A percentile compares a stretch with the other conserved stretches of the same genome.
Conservation (phyloP, 1,284 basidiomycete genomes). For the Ceratobasidium sp. region DNA sequence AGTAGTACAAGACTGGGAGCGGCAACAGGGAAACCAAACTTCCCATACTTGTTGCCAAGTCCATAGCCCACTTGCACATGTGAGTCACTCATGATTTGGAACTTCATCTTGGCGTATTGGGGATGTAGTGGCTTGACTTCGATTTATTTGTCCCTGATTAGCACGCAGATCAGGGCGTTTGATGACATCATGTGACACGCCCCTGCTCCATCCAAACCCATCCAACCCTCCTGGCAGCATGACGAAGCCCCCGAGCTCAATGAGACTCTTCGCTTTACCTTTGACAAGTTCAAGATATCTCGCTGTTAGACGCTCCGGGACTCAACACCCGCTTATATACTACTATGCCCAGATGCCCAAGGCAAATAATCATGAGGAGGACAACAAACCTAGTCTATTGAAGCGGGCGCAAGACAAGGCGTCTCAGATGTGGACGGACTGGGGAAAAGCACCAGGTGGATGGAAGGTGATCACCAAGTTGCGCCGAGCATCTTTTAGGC, state of each 20-base stretch:
- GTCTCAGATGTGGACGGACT: conserved; percentile 39
- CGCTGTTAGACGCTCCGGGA: conserved; percentile 10
- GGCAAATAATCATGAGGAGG: not conserved
- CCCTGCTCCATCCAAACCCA: not conserved
- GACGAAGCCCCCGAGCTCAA: conserved; percentile 24
- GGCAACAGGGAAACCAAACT: conserved; percentile 47
- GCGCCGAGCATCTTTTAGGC: conserved; percentile 33
- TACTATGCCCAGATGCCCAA: conserved; percentile 41
- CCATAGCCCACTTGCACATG: conserved; percentile 49
- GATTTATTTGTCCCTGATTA: not conserved
- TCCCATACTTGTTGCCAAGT: conserved; percentile 44
- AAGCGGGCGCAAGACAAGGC: conserved; percentile 34
- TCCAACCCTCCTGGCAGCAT: conserved; percentile 8
- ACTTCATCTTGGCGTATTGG: conserved; percentile 8
- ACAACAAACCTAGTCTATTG: conserved; percentile 21
- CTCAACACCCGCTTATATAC: conserved; percentile 40
- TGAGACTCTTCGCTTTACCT: conserved; percentile 41
- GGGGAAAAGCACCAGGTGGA: conserved; percentile 39
- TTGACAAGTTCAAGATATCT: conserved; percentile 28
- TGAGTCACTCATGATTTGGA: conserved; percentile 49
- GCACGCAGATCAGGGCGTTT: not conserved
- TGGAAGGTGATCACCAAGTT: conserved; percentile 42
- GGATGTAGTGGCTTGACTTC: not conserved
- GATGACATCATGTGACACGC: conserved; percentile 24
- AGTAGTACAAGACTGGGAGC: conserved; percentile 51